phyloP scores from a whole-genome alignment of 164 flowering plant species.

The Magnolia sinica region DNA sequence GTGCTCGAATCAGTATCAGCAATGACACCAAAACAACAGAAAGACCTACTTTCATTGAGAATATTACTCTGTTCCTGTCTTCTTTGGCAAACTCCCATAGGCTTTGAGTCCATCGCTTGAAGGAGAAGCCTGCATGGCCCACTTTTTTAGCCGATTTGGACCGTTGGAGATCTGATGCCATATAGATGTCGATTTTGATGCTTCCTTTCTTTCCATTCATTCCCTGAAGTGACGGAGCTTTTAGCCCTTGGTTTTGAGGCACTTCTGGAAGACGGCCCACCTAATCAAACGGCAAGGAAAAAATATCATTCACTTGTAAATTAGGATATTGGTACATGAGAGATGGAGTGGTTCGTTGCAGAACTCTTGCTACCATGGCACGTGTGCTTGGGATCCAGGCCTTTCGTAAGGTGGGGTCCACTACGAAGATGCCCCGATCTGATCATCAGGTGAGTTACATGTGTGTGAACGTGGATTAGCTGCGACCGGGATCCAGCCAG shows the following conservation, averaged over 20 bases:
- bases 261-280: not conserved
- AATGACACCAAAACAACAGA: constrained; percentile 72
- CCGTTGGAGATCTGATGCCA: not conserved
- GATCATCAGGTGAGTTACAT: not conserved
- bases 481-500: too few species aligned
- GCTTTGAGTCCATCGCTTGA: constrained; percentile 31
- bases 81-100: constrained; percentile 62
- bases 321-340: too few species aligned
- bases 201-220: constrained; percentile 62
- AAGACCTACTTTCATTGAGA: constrained; percentile 70
- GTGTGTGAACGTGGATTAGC: too few species aligned
- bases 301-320: not conserved
- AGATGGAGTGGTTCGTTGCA: too few species aligned
- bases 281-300: not conserved
- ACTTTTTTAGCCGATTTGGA: constrained; percentile 16
- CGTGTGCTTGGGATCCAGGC: too few species aligned
- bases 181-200: constrained; percentile 13
- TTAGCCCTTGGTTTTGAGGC: not conserved
- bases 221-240: constrained; percentile 20
- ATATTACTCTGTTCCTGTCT: constrained; percentile 59
- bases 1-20: constrained; percentile 59
- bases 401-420: not conserved
- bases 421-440: not conserved
- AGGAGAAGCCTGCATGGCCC: constrained; percentile 18
- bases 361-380: too few species aligned